Evolutionary conservation across 2,329 filamentous ascomycete genomes (phyloP), one percentile per base, ranked within the genome.

Genomic region (Sordariomycetes sp.): DNA sequence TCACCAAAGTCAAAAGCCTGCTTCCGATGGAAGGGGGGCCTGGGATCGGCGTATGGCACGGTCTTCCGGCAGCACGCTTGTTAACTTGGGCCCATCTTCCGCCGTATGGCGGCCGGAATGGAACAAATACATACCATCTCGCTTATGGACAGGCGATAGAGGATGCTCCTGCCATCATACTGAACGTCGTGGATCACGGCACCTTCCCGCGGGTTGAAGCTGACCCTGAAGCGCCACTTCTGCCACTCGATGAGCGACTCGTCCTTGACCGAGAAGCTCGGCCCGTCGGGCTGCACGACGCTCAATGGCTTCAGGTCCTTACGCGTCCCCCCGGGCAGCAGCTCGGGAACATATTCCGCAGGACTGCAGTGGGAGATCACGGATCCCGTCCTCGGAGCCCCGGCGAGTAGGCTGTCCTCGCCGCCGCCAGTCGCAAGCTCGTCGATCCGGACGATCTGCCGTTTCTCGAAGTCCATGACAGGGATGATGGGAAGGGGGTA

Each of bases 1-100:
- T 89, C 85, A 7, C 87, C 87, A 60, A 89, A 81, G 63, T 89
- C 86, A 64, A 90, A 89, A 0, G 86, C 86, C 57, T 85, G 82
- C 67, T 90, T 89, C 48, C 85, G 78, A 57, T 86, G 83, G 66
- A 81, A 88, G 0, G 85, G 86, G 0, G 76, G 71, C 1, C 86
- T 78, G 0, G 82, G 82, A 63, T 89, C 86, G 2, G 75, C 84
- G 62, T 89, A 89, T 0, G 84, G 84, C 0, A 88, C 83, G 1
- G 81, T 48, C 37, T 43, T 8, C 7, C 7, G 35, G 7, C 35
- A 37, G 35, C 35, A 14, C 7, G 35, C 14, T 7, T 37, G 7
- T 14, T 8, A 37, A 37, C 7, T 14, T 37, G 7, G 14, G 35
- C 35, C 7, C 35, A 37, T 37, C 7, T 8, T 8, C 7, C 7